phyloP scores from a whole-genome alignment of 1,284 basidiomycete species.

The Heterobasidion annosum region DNA sequence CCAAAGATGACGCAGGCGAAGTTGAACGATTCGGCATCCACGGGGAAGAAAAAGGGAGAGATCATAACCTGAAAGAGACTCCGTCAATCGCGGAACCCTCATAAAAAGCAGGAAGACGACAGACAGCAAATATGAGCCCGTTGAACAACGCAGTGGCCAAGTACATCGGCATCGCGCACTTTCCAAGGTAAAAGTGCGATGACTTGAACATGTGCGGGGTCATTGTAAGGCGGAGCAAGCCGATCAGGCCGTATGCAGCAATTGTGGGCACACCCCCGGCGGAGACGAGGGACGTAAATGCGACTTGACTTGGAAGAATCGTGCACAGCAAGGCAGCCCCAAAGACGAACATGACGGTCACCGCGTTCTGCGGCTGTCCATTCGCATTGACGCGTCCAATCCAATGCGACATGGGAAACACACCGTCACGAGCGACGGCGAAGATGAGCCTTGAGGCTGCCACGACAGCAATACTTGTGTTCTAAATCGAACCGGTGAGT shows the following conservation, averaged over 20 bases:
- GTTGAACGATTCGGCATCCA: constrained; percentile 65
- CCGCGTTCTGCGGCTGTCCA: constrained; percentile 73
- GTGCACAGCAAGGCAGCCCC: constrained; percentile 67
- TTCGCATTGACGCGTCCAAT: constrained; percentile 61
- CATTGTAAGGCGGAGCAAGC: constrained; percentile 59
- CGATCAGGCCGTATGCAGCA: constrained; percentile 75
- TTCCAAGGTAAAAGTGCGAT: constrained; percentile 65
- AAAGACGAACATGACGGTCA: constrained; percentile 75
- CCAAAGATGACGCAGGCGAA: constrained; percentile 76
- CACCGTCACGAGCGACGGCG: constrained; percentile 83
- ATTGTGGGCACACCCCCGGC: constrained; percentile 77
- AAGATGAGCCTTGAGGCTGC: constrained; percentile 80
- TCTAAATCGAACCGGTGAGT: constrained; percentile 31
- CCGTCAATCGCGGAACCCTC: constrained; percentile 4
- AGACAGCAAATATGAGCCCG: constrained; percentile 57
- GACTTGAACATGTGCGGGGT: constrained; percentile 68
- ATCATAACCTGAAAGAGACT: constrained; percentile 46
- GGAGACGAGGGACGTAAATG: constrained; percentile 79
- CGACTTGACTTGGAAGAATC: constrained; percentile 78
- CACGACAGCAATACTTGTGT: constrained; percentile 76
- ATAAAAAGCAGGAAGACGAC: not conserved
- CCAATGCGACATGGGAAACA: constrained; percentile 74
- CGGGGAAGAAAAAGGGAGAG: constrained; percentile 79
- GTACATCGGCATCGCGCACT: constrained; percentile 59
- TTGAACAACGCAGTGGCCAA: constrained; percentile 63